Base-by-base conservation (phyloP, 2,329 filamentous ascomycete genomes). In the Talaromyces sp. region DNA sequence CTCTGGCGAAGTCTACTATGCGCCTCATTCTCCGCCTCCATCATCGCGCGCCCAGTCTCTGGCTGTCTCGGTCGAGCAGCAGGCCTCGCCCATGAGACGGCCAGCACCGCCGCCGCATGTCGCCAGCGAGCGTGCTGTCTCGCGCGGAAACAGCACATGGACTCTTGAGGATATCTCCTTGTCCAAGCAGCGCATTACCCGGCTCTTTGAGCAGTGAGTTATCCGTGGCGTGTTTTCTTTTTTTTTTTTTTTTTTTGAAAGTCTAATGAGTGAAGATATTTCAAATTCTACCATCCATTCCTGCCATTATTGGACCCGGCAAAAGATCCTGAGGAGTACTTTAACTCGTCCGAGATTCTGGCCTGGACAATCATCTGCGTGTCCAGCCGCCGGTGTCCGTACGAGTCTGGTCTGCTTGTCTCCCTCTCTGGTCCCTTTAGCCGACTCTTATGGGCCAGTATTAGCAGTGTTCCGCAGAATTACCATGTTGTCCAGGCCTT, bases 311-410 rank as follows among this genome's bases (percentile, higher is more conserved):
- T 88, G 57, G 84, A 86, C 60, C 79, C 79, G 5, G 70, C 79
- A 11, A 78, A 80, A 63, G 75, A 77, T 7, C 81, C 84, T 5
- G 82, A 86, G 56, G 78, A 83, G 59, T 86, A 83, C 69, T 81
- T 82, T 60, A 77, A 80, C 31, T 77, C 81, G 58, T 85, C 82
- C 59, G 82, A 81, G 35, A 72, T 88, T 11, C 76, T 88, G 50
- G 86, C 86, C 66, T 88, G 86, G 86, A 82, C 84, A 12, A 83
- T 88, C 57, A 76, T 87, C 48, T 80, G 82, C 41, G 80, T 87
- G 54, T 85, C 84, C 9, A 81, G 84, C 55, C 82, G 86, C 46
- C 80, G 84, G 51, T 86, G 82, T 58, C 77, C 78, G 9, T 73
- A 74, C 2, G 83, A 86, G 53, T 78, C 81, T 0, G 77, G 76